Percentiles rank a stretch among this genome's conserved stretches.
Conservation (phyloP, 2,329 filamentous ascomycete species). For the Mariannaea sp. region DNA sequence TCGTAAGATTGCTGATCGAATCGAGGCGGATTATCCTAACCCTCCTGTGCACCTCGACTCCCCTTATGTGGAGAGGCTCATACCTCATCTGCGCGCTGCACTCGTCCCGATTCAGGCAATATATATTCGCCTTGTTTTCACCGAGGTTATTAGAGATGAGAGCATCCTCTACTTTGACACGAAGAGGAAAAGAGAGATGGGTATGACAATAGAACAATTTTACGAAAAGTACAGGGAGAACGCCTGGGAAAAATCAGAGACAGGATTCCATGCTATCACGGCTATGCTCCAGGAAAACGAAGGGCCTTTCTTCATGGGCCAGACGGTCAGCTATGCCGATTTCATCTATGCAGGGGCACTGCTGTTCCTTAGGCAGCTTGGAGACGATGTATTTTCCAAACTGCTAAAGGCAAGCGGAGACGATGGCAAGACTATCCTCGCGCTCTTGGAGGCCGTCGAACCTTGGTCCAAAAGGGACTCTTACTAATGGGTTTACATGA, state of each 20-base stretch:
- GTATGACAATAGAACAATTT: slow-evolving; percentile 25
- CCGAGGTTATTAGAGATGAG: slow-evolving; percentile 18
- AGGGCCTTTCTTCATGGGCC: slow-evolving; percentile 65
- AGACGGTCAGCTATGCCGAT: slow-evolving; percentile 58
- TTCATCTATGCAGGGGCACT: slow-evolving; percentile 59
- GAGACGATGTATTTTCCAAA: slow-evolving; percentile 20
- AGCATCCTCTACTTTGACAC: slow-evolving; percentile 22
- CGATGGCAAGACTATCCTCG: slow-evolving; percentile 22
- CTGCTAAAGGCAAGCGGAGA: slow-evolving; percentile 22
- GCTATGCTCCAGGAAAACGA: slow-evolving; percentile 32
- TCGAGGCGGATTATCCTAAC: slow-evolving; percentile 62
- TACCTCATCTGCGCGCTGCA: slow-evolving; percentile 1
- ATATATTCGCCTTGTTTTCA: slow-evolving; percentile 23
- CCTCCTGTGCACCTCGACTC: slow-evolving; percentile 41
- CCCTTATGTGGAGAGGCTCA: slow-evolving; percentile 14
- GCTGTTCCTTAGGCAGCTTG: slow-evolving; percentile 42
- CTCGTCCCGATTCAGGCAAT: slow-evolving; percentile 1
- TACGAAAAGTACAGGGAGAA: slow-evolving; percentile 18
- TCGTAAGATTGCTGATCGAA: slow-evolving; percentile 58
- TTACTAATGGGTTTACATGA: too few species aligned
- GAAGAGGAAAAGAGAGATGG: slow-evolving; percentile 19
- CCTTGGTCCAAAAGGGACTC: too few species aligned
- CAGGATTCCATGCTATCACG: slow-evolving; percentile 21
- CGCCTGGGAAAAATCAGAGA: slow-evolving; percentile 21
- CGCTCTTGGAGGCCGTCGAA: slow-evolving; percentile 1